Percentiles rank a stretch among this genome's conserved stretches.
Conservation (phyloP, 495 filamentous ascomycete genomes). For the Opeltia flavorubescens region DNA sequence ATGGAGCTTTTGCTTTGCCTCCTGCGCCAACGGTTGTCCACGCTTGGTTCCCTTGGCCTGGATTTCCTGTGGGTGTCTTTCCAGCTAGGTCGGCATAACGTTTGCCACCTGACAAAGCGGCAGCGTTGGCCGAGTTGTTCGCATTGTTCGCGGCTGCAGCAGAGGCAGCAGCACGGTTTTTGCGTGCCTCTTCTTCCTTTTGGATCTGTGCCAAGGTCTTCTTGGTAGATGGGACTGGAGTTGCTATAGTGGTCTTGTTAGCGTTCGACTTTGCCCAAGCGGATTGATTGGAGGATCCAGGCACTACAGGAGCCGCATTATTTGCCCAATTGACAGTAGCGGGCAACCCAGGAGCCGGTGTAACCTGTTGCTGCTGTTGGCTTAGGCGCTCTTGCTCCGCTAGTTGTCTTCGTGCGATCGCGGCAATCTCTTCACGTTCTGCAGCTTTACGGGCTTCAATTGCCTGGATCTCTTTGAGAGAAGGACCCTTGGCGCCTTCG, state of each 20-base stretch:
- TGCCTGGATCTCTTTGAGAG: slow-evolving; percentile 93
- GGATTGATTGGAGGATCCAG: slow-evolving; percentile 30
- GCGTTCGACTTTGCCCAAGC: slow-evolving; percentile 53
- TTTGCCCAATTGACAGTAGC: slow-evolving; percentile 85
- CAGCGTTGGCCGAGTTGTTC: slow-evolving; percentile 27
- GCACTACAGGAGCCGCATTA: slow-evolving; percentile 47
- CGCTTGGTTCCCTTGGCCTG: slow-evolving; percentile 36
- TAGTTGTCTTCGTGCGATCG: slow-evolving; percentile 62
- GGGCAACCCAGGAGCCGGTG: slow-evolving; percentile 62
- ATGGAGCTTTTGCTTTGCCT: slow-evolving; percentile 71
- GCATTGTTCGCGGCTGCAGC: slow-evolving; percentile 26
- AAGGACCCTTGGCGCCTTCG: slow-evolving; percentile 68
- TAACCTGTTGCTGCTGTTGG: slow-evolving; percentile 45
- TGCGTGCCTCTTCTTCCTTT: slow-evolving; percentile 85
- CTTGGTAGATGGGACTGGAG: slow-evolving; percentile 39
- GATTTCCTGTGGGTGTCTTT: slow-evolving; percentile 42
- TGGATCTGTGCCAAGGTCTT: slow-evolving; percentile 90
- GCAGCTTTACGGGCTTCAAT: slow-evolving; percentile 89
- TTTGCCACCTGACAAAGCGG: slow-evolving; percentile 51
- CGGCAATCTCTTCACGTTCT: slow-evolving; percentile 70
- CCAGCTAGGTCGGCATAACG: slow-evolving; percentile 91
- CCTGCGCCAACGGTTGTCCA: slow-evolving; percentile 97
- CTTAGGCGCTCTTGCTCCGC: slow-evolving; percentile 68
- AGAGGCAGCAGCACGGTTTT: slow-evolving; percentile 51
- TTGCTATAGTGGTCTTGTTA: slow-evolving; percentile 38